Evolutionary conservation across 148 eudicot genomes (phyloP).

Genomic region (Euryodendron excelsum): DNA sequence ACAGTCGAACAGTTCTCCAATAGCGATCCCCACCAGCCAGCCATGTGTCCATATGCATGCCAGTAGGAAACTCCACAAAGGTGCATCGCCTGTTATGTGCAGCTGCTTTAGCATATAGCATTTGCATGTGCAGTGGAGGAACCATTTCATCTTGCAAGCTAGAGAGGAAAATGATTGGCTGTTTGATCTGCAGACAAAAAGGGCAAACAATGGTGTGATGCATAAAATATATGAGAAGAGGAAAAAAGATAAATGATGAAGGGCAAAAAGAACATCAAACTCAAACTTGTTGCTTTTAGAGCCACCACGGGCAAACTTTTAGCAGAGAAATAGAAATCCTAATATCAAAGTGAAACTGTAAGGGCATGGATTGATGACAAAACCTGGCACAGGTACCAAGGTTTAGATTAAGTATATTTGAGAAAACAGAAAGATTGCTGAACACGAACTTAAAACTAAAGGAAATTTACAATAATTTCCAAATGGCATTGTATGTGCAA

Average conservation of each 20-base stretch:
- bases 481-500: not conserved
- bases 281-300: not conserved
- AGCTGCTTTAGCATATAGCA: conserved; percentile 93
- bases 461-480: not conserved
- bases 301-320: not conserved
- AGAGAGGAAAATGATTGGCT: conserved; percentile 85
- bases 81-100: conserved; percentile 59
- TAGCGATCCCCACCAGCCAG: conserved; percentile 84
- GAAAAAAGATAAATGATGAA: not conserved
- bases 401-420: not conserved
- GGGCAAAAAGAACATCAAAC: not conserved
- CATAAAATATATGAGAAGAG: not conserved
- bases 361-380: not conserved
- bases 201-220: not conserved
- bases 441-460: not conserved
- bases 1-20: conserved; percentile 65
- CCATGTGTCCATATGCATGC: conserved; percentile 99
- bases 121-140: conserved; percentile 82
- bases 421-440: not conserved
- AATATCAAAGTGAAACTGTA: not conserved
- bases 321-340: not conserved
- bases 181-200: conserved; percentile 58
- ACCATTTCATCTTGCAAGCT: conserved; percentile 96
- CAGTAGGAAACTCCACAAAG: conserved; percentile 81
- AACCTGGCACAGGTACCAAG: not conserved